These are phyloP conservation scores for Russula olivacea DNA, from an alignment of 768 basidiomycete genomes.

Conservation along the genomic window DNA sequence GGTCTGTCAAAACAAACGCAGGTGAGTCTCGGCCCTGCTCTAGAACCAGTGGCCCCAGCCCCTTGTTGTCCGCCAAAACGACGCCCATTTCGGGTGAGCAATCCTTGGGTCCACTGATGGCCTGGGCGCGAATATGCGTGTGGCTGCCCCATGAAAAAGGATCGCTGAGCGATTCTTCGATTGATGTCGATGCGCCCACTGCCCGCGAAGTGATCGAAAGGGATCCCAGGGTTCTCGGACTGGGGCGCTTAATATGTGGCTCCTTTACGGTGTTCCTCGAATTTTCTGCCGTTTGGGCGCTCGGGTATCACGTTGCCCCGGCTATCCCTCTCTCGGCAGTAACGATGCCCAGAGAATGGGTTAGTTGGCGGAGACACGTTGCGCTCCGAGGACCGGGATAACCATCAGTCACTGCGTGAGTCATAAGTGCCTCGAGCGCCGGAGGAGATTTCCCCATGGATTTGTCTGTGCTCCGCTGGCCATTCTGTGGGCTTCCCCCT, in stretches of 20 bases:
- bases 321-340: neutral
- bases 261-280: conserved; percentile 1
- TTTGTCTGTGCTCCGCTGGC: neutral
- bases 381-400: conserved; percentile 12
- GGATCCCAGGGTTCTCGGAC: neutral
- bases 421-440: conserved; percentile 4
- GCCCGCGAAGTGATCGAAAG: conserved; percentile 17
- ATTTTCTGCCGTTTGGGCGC: neutral
- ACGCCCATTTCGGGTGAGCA: neutral
- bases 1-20: conserved; percentile 51
- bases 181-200: neutral
- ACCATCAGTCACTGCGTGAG: neutral
- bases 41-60: neutral
- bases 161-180: neutral
- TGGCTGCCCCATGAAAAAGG: neutral
- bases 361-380: neutral
- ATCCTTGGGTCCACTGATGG: conserved; percentile 8
- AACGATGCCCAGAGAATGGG: neutral
- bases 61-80: neutral
- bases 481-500: neutral
- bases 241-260: neutral
- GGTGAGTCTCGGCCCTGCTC: conserved; percentile 39
- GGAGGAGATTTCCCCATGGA: conserved; percentile 6
- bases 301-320: neutral
- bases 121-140: neutral